Evolutionary conservation across 257 asterid species (phyloP), one percentile per base, ranked within the genome.

Genomic region (Fraxinus americana): DNA sequence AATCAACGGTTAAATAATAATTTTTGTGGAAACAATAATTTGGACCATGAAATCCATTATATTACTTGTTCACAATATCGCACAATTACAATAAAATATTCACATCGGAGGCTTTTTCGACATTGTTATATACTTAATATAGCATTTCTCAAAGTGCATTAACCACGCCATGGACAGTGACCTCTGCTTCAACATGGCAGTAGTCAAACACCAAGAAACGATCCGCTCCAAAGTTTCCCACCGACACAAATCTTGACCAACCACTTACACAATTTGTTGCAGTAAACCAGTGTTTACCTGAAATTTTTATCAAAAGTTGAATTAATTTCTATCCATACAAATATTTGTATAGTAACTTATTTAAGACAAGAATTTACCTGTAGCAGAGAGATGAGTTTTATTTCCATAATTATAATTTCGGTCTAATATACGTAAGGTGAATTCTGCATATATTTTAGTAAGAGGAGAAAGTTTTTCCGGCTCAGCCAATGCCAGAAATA

Each of bases 251-350:
- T 82, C 89, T 82, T 71, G 86, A 86, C 94, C 94, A 90, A 25
- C 96, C 97, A 34, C 87, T 78, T n/a, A 78, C 71, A 5, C 85
- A 43, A 61, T 63, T 85, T 29, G 87, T 75, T 41, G 83, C 73
- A 71, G 87, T 82, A 86, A 88, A 93, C 98, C 94, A 92, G 36
- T 84, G 80, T 45, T 77, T 88, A 72, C 81, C 98, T 92, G 93
- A 91, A 87, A 50, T 7, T 32, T 74, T 67, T 12, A 48, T 32
- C 19, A 10, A 23, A 0, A 63, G 9, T 63, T 25, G 16, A 63
- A 8, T 77, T 34, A 21, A 59, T 57, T 25, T 34, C 63, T 43
- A 11, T 43, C 16, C 4, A 43, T 11, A 43, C 14, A 32, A 12
- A 61, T 41, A 3, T 21, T 19, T 34, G 67, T 32, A 67, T 30